phyloP scores from a whole-genome alignment of 2,329 filamentous ascomycete species.

The Didymella lethalis region DNA sequence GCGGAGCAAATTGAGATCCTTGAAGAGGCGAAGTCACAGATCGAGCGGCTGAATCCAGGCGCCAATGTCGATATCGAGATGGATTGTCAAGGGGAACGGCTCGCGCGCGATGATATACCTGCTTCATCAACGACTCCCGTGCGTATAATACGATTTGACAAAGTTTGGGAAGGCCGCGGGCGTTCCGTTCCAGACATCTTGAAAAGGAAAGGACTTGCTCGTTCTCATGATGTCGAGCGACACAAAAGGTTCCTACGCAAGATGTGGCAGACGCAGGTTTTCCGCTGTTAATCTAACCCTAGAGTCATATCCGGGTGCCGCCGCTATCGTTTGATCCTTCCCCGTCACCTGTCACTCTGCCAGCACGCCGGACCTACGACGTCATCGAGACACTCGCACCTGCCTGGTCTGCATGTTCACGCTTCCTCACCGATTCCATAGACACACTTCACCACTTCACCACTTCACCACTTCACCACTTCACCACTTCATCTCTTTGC shows the following conservation, averaged over 20 bases:
- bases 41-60: neutral
- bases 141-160: conserved; percentile 3
- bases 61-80: neutral
- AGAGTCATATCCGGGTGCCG: neutral
- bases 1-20: neutral
- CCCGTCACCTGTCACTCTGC: conserved; percentile 3
- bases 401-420: neutral
- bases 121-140: neutral
- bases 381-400: neutral
- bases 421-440: neutral
- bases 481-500: neutral
- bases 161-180: neutral
- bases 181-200: neutral
- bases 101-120: neutral
- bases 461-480: neutral
- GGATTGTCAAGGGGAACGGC: neutral
- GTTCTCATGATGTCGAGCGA: neutral
- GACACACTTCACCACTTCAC: neutral
- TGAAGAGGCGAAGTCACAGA: neutral
- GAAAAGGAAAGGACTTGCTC: neutral
- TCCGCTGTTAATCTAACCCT: neutral
- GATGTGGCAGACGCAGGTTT: neutral
- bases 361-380: conserved; percentile 2
- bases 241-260: neutral
- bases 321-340: conserved; percentile 2